Percentiles rank a stretch among this genome's conserved stretches.
phyloP scores from a whole-genome alignment of 1,284 basidiomycete genomes.

The Ceratorhiza oryzae-sativae region DNA sequence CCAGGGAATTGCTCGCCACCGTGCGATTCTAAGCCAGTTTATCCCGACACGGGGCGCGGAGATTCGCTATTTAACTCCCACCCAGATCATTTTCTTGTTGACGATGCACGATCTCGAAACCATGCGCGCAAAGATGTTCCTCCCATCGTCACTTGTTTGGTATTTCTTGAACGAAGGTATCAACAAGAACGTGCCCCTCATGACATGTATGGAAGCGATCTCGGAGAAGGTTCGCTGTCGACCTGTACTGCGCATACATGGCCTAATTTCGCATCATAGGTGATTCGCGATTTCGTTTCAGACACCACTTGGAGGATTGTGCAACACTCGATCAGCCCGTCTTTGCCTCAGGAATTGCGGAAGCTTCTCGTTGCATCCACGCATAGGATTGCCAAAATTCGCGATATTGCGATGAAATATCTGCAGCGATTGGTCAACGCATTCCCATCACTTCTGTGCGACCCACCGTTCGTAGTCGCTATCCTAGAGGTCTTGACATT shows the following conservation, averaged over 20 bases:
- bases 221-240: constrained; percentile 74
- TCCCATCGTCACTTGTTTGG: constrained; percentile 81
- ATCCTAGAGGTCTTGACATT: constrained; percentile 93
- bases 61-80: constrained; percentile 76
- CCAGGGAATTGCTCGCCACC: constrained; percentile 74
- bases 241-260: neutral
- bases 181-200: constrained; percentile 72
- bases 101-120: constrained; percentile 91
- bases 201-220: constrained; percentile 82
- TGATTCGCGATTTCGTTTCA: constrained; percentile 74
- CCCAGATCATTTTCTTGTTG: constrained; percentile 87
- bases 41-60: constrained; percentile 77
- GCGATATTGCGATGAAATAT: constrained; percentile 83
- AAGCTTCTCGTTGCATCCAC: constrained; percentile 81
- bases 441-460: constrained; percentile 94
- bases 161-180: constrained; percentile 92
- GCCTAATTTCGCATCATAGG: constrained; percentile 53
- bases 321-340: constrained; percentile 78
- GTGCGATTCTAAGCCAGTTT: constrained; percentile 66
- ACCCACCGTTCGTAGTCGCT: constrained; percentile 84
- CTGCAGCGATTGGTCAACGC: constrained; percentile 87
- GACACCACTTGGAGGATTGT: constrained; percentile 70
- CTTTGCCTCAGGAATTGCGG: constrained; percentile 77
- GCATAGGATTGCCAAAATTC: constrained; percentile 81
- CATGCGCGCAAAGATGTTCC: constrained; percentile 81